These are phyloP conservation scores for Sordariomycetes sp. DNA, from an alignment of 2,329 filamentous ascomycete species.

Conservation along the genomic window DNA sequence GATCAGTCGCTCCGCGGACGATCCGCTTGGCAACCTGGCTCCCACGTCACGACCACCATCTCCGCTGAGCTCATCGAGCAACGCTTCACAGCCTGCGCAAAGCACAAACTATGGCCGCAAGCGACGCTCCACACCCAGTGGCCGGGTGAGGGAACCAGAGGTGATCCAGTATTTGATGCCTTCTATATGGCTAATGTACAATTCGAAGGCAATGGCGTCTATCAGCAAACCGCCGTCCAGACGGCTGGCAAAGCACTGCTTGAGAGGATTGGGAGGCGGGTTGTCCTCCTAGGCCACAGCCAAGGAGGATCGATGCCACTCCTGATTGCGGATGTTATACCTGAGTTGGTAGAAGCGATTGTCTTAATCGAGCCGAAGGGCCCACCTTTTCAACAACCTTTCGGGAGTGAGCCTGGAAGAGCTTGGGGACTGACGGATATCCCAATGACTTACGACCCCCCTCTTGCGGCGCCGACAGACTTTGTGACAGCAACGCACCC, in stretches of 20 bases:
- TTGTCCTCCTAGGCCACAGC: slow-evolving; percentile 33
- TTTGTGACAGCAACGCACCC: slow-evolving; percentile 10
- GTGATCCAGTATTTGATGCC: slow-evolving; percentile 29
- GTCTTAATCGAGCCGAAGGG: slow-evolving; percentile 36
- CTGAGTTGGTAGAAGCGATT: slow-evolving; percentile 28
- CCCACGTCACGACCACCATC: slow-evolving; percentile 16
- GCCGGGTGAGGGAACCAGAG: slow-evolving; percentile 27
- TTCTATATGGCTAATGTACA: slow-evolving; percentile 30
- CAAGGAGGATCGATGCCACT: slow-evolving; percentile 32
- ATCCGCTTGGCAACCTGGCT: slow-evolving; percentile 27
- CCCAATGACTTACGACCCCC: slow-evolving; percentile 36
- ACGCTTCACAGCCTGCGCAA: slow-evolving; percentile 24
- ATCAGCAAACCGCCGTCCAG: slow-evolving; percentile 26
- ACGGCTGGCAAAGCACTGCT: slow-evolving; percentile 30
- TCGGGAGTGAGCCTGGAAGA: slow-evolving; percentile 21
- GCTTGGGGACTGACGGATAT: slow-evolving; percentile 38
- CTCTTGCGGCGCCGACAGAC: slow-evolving; percentile 25
- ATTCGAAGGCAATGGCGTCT: slow-evolving; percentile 19
- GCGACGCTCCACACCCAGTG: slow-evolving; percentile 31
- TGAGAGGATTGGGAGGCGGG: slow-evolving; percentile 29
- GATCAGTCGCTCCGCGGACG: slow-evolving; percentile 36
- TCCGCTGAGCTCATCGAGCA: slow-evolving; percentile 23
- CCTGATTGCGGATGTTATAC: slow-evolving; percentile 30
- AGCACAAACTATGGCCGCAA: slow-evolving; percentile 26
- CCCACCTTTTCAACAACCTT: slow-evolving; percentile 35